Evolutionary conservation across 2,329 filamentous ascomycete genomes (phyloP).

Genomic region (Alternaria viburni): DNA sequence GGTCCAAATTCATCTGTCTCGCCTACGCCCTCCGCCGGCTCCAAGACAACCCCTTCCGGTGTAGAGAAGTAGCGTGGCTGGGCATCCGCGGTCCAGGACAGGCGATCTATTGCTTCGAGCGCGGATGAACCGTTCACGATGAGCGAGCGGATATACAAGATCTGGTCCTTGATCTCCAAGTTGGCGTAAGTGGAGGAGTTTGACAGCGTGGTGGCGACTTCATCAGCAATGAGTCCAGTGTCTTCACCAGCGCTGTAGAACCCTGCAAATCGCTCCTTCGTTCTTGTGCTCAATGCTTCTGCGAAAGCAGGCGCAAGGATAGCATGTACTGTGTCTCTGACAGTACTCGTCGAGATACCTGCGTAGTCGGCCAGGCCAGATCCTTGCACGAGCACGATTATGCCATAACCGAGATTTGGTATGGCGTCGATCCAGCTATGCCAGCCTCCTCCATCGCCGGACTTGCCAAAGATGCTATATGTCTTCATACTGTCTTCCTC

Average conservation of each 20-base stretch:
- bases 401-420: constrained; percentile 39
- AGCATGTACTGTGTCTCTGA: constrained; percentile 27
- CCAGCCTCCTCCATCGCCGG: constrained; percentile 42
- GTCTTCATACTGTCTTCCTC: constrained; percentile 18
- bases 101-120: constrained; percentile 34
- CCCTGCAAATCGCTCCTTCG: constrained; percentile 29
- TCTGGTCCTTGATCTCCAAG: constrained; percentile 33
- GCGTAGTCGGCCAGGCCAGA: constrained; percentile 21
- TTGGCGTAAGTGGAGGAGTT: constrained; percentile 26
- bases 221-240: constrained; percentile 26
- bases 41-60: constrained; percentile 29
- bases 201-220: constrained; percentile 5
- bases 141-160: constrained; percentile 36
- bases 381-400: constrained; percentile 30
- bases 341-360: constrained; percentile 20
- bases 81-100: constrained; percentile 30
- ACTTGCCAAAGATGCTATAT: constrained; percentile 39
- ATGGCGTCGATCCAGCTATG: constrained; percentile 40
- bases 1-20: constrained; percentile 32
- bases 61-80: constrained; percentile 29
- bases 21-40: constrained; percentile 33
- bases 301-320: constrained; percentile 37
- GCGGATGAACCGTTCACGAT: constrained; percentile 37
- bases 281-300: constrained; percentile 20
- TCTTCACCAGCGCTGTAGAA: constrained; percentile 26